Conservation (phyloP, 2,329 filamentous ascomycete genomes). For the Pseudogymnoascus sp. region DNA sequence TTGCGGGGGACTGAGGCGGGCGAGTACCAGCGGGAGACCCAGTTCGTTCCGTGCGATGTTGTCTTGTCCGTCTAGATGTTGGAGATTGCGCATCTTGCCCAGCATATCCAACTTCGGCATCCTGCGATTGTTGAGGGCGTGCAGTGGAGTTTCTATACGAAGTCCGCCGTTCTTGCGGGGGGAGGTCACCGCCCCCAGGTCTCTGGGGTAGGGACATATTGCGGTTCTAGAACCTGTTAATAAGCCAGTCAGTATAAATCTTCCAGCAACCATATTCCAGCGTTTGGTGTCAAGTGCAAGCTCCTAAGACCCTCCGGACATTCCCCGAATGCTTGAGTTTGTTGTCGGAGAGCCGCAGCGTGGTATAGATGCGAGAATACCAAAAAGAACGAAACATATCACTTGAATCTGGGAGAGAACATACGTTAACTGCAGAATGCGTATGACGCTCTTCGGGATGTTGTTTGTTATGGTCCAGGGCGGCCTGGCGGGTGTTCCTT, state of each 20-base stretch:
- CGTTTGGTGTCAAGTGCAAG: background rate
- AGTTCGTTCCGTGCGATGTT: constrained; percentile 18
- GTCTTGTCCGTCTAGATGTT: constrained; percentile 3
- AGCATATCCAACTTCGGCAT: constrained; percentile 55
- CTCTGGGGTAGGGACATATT: constrained; percentile 53
- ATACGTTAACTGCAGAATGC: background rate
- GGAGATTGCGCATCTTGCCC: constrained; percentile 14
- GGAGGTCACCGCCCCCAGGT: constrained; percentile 50
- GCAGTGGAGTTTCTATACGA: constrained; percentile 61
- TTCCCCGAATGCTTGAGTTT: background rate
- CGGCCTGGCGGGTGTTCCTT: constrained; percentile 3
- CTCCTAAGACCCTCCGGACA: background rate
- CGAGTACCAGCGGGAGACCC: constrained; percentile 33
- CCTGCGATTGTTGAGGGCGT: constrained; percentile 55
- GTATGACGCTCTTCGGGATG: background rate
- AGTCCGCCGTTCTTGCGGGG: constrained; percentile 51
- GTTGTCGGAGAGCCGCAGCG: background rate
- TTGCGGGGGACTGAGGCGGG: constrained; percentile 19
- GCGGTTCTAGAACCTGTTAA: background rate
- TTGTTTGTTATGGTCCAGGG: background rate
- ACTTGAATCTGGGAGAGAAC: background rate
- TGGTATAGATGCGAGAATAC: background rate
- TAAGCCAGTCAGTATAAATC: background rate
- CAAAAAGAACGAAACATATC: background rate
- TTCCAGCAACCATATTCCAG: background rate